Base-by-base conservation (phyloP, 139 green algal genomes). In the Mesotaenium endlicherianum region DNA sequence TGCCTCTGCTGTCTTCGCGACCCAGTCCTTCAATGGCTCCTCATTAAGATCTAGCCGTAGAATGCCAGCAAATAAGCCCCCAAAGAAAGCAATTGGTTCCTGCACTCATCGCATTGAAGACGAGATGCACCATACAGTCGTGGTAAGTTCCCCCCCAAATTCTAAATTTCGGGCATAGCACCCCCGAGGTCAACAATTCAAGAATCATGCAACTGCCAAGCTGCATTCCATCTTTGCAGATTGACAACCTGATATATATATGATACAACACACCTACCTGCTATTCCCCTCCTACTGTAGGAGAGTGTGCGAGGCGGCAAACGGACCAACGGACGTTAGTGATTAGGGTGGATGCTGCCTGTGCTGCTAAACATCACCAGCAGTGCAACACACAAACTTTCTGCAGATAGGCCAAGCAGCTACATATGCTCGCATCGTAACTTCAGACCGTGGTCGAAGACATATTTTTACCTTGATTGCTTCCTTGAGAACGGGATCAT, bases 1-100 rank as follows among this genome's bases (percentile, higher is more conserved):
- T 34, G 67, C 68, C n/a, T 86, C 80, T 6, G 80, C 39, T 14
- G 80, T 86, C 20, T 42, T 41, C 34, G 71, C 75, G 20, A 86
- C 68, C 80, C 80, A 84, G 44, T 82, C 36, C 3, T 43, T 6
- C 71, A 80, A 38, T 16, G 81, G 70, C 30, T 81, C 69, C 69
- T 82, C 81, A 1, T 72, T 83, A 30, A 87, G 38, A 36, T 87
- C 81, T 70, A 87, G 70, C 5, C 81, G 69, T 16, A 87, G 50
- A 17, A 87, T n/a, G 34, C 81, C 81, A 38, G 81, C 81, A 26
- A 87, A 57, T 42, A 87, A 17, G 17, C 81, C 81, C 26, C 81
- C 81, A 20, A 87, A 60, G 39, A 87, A 87, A 3, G 81, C 81
- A 14, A 87, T 60, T 16, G 81, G 81, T n/a, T 87, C 81, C 70